Base-by-base conservation (phyloP, 2,329 filamentous ascomycete genomes). In the Beauveria brongniartii region DNA sequence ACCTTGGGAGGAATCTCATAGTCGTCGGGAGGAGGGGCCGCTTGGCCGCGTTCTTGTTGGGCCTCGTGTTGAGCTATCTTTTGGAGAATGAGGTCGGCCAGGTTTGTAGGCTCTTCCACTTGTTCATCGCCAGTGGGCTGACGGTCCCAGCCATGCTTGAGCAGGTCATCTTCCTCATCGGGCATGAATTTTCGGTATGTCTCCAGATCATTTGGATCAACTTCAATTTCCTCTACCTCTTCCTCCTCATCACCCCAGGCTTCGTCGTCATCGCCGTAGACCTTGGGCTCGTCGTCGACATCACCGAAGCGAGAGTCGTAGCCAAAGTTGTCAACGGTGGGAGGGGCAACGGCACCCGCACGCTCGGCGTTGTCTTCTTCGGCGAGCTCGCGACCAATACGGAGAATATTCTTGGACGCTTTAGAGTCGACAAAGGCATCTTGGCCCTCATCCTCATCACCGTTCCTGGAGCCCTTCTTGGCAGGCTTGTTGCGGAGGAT, bases 51-150 rank as follows among this genome's bases (percentile, higher is more conserved):
- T 18, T 72, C 79, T 65, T 87, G 80, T 37, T 81, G 81, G 4
- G 90, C 89, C 77, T 99, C 94, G 69, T 95, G 90, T 62, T 90
- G 88, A 5, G 92, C 91, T 70, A 99, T 99, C 76, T 96, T 96
- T 70, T 93, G 87, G 62, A 99, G 77, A 65, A 99, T 99, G 64
- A 99, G 78, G 69, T 96, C 92, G 18, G 94, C 92, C 61, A 99
- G 80, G 72, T 97, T 96, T 64, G 89, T 91, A 16, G 82, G 80
- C 62, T 82, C 77, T 16, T 80, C 79, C 46, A 78, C 77, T 41
- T 80, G 75, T 18, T 74, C 74, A 34, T 61, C 22, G 14, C 76
- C 77, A 5, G 75, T 72, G 44, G 74, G 74, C 72, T 78, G 73
- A 48, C 73, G 72, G 66, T 79, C 80, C 78, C 79, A 83, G 30